A percentile compares a stretch with the other conserved stretches of the same genome.
These are phyloP conservation scores for Ogataea minuta DNA, from an alignment of 805 yeast species.

Conservation along the genomic window DNA sequence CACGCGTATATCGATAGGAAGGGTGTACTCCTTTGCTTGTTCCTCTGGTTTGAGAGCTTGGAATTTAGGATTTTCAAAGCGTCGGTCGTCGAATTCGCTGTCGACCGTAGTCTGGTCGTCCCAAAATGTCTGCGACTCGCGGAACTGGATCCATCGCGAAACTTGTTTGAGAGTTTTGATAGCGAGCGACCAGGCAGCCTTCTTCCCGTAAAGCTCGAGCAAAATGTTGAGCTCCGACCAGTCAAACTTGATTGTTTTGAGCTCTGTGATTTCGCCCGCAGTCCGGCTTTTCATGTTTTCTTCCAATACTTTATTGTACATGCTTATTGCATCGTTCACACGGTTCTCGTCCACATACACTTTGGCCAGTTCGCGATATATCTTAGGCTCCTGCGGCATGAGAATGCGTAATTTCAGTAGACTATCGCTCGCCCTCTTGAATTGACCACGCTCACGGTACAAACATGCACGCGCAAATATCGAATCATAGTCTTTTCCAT, in stretches of 20 bases:
- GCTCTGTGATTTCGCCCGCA: slow-evolving; percentile 16
- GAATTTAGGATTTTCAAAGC: slow-evolving; percentile 47
- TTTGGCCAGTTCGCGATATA: slow-evolving; percentile 61
- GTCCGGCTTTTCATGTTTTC: slow-evolving; percentile 49
- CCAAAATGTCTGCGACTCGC: slow-evolving; percentile 69
- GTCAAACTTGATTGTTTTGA: slow-evolving; percentile 54
- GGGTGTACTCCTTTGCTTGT: slow-evolving; percentile 40
- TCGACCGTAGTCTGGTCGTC: slow-evolving; percentile 58
- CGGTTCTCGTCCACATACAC: slow-evolving; percentile 53
- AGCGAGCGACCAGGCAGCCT: slow-evolving; percentile 62
- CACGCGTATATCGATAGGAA: slow-evolving; percentile 86
- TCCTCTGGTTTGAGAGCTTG: slow-evolving; percentile 41
- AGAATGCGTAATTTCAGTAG: slow-evolving; percentile 55
- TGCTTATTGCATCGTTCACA: slow-evolving; percentile 68
- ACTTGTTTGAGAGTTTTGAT: slow-evolving; percentile 64
- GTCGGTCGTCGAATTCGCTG: slow-evolving; percentile 77
- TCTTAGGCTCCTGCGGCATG: slow-evolving; percentile 58
- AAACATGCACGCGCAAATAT: slow-evolving; percentile 64
- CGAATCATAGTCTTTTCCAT: slow-evolving; percentile 49
- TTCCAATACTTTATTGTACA: slow-evolving; percentile 63
- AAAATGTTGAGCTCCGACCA: slow-evolving; percentile 89
- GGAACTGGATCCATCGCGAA: slow-evolving; percentile 77
- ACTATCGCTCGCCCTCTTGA: slow-evolving; percentile 72
- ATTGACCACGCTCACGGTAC: slow-evolving; percentile 63
- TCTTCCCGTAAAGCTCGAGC: slow-evolving; percentile 73